These are phyloP conservation scores for Beta corolliflora DNA, from an alignment of 179 eudicot species.

Conservation along the genomic window DNA sequence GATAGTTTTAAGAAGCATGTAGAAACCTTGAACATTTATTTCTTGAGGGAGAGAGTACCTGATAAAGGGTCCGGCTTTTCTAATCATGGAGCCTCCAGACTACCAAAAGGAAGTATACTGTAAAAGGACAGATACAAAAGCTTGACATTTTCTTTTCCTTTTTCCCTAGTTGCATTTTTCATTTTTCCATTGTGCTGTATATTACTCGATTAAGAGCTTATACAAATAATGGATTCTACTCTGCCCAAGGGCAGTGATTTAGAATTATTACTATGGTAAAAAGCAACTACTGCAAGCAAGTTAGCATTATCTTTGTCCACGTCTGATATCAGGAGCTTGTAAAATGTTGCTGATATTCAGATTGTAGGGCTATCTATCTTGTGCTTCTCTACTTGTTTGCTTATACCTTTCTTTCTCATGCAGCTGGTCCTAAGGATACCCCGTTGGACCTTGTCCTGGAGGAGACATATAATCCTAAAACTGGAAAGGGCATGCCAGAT, in stretches of 20 bases:
- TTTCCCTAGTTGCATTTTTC: not conserved
- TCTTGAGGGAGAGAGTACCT: not conserved
- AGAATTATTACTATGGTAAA: too few relatives aligned
- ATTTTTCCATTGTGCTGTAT: not conserved
- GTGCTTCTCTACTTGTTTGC: not conserved
- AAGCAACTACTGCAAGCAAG: too few relatives aligned
- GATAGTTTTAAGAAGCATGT: not conserved
- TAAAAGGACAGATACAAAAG: too few relatives aligned
- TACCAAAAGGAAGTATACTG: not conserved
- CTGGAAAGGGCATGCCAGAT: slow-evolving; percentile 87
- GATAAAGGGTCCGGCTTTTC: not conserved
- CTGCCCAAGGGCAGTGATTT: not conserved
- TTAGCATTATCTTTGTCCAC: too few relatives aligned
- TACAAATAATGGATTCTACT: not conserved
- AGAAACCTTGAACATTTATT: not conserved
- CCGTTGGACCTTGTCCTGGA: slow-evolving; percentile 68
- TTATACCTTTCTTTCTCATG: slow-evolving; percentile 17
- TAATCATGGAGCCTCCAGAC: not conserved
- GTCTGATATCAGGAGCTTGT: too few relatives aligned
- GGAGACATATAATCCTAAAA: slow-evolving; percentile 73
- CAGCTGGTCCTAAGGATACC: slow-evolving; percentile 94
- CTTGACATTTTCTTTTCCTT: too few relatives aligned
- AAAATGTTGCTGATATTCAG: not conserved
- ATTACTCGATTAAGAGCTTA: not conserved
- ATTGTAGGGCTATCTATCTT: not conserved